A percentile compares a stretch with the other conserved stretches of the same genome.
These are phyloP conservation scores for Euphorbia lathyris DNA, from an alignment of 345 rosid species.

Conservation along the genomic window DNA sequence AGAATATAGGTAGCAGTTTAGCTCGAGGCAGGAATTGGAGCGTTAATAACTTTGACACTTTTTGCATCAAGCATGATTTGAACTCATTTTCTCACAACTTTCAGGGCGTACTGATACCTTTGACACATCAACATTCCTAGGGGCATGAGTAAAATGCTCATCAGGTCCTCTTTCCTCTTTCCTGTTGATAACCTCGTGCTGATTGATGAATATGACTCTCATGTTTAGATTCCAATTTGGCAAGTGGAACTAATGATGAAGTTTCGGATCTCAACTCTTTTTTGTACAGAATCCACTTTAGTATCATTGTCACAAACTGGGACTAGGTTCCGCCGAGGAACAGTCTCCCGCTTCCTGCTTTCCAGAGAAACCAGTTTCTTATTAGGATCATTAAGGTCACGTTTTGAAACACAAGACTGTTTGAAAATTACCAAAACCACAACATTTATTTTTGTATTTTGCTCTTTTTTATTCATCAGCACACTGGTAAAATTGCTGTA, in stretches of 20 bases:
- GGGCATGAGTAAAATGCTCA: constrained; percentile 27
- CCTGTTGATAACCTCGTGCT: constrained; percentile 17
- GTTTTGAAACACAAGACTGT: no score
- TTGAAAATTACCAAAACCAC: no score
- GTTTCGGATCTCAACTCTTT: constrained; percentile 20
- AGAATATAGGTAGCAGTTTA: constrained; percentile 41
- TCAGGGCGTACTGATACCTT: constrained; percentile 27
- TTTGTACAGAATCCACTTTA: constrained; percentile 22
- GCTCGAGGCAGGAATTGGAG: constrained; percentile 33
- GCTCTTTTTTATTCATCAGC: no score
- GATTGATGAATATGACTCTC: constrained; percentile 15
- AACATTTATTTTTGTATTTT: no score
- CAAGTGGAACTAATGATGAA: constrained; percentile 12
- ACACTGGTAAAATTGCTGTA: no score
- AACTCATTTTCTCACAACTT: constrained; percentile 32
- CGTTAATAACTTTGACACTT: constrained; percentile 26
- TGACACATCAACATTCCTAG: constrained; percentile 26
- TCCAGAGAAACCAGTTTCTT: constrained; percentile 15
- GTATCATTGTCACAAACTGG: constrained; percentile 24
- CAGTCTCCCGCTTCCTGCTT: constrained; percentile 15
- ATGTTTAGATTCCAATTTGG: constrained; percentile 20
- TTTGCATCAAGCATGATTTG: constrained; percentile 17
- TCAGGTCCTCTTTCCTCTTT: constrained; percentile 14
- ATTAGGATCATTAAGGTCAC: constrained; percentile 25
- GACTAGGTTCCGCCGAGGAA: constrained; percentile 15